A percentile compares a stretch with the other conserved stretches of the same genome.
phyloP scores from a whole-genome alignment of 441 rosid species.

The Populus hybrid region DNA sequence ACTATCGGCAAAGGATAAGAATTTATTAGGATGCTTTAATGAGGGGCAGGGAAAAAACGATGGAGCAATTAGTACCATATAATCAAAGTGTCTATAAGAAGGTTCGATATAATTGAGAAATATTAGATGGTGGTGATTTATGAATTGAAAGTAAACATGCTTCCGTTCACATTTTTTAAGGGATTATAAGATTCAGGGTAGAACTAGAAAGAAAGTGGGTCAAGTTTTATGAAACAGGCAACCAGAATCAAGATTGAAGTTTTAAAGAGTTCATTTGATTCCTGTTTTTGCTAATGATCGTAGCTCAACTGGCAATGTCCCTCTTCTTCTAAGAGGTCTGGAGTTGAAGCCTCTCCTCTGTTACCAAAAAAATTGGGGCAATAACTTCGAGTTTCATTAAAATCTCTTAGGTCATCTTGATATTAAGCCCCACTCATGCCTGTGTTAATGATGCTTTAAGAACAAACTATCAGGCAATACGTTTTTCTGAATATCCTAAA shows the following conservation, averaged over 20 bases:
- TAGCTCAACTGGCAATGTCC: not conserved
- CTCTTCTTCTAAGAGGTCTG: not conserved
- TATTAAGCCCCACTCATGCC: not conserved
- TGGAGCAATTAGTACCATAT: too few species aligned
- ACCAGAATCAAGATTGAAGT: not conserved
- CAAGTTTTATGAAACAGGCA: not conserved
- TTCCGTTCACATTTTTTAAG: not conserved
- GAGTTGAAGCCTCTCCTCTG: not conserved
- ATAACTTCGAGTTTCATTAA: not conserved
- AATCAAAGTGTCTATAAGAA: not conserved
- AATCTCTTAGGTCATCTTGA: not conserved
- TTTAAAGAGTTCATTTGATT: not conserved
- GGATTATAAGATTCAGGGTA: not conserved
- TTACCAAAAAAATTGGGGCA: not conserved
- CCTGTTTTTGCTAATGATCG: not conserved
- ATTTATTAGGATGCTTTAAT: too few species aligned
- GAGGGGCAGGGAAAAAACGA: too few species aligned
- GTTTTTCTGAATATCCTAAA: not conserved
- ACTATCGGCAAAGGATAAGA: too few species aligned
- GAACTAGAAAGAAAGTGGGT: not conserved
- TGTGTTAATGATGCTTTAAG: not conserved
- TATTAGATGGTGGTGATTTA: not conserved
- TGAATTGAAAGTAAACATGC: not conserved
- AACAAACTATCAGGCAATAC: not conserved
- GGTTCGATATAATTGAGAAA: not conserved